Evolutionary conservation across 2,329 filamentous ascomycete genomes (phyloP), one percentile per base, ranked within the genome.

Genomic region (Claviceps quebecensis): DNA sequence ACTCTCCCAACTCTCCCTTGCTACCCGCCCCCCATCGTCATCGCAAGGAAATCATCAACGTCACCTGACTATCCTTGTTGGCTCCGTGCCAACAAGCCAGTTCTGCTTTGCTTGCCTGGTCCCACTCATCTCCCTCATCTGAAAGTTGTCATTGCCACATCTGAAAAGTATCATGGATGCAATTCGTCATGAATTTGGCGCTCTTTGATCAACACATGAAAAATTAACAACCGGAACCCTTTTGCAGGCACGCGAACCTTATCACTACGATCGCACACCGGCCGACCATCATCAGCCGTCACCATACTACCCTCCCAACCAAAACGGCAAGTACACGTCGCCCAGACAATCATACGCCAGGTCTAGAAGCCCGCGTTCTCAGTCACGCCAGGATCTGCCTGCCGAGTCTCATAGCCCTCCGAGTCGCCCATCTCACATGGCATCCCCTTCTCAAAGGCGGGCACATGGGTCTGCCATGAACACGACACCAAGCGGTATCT

Each of bases 321-420:
- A 68, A 54, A 63, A 63, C 69, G 66, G 69, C 54, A 63, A 63
- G 58, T 74, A 75, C 62, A 69, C 69, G 49, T 77, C 76, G 46
- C 73, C 76, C 38, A 65, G 70, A 40, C 60, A 70, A 23, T 66
- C 67, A 19, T 73, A 72, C 56, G 64, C 58, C 56, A 68, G 70
- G 41, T 69, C 74, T 23, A 70, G 69, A 50, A 80, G 76, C 52
- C 76, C 76, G 34, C 59, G 72, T 51, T 70, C 74, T 17, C 75
- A 76, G 55, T 66, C 74, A 16, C 75, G 75, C 55, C 67, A 72
- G 14, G 70, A 69, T 57, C 69, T 69, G 44, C 63, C 66, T 46
- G 59, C 63, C 37, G 69, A 68, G 45, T 71, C 72, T 50, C 64
- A 70, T 57, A 74, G 70, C 56, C 70, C 72, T 48, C 67, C 39